These are phyloP conservation scores for Brettanomyces naardenensis DNA, from an alignment of 805 yeast species.

Conservation along the genomic window DNA sequence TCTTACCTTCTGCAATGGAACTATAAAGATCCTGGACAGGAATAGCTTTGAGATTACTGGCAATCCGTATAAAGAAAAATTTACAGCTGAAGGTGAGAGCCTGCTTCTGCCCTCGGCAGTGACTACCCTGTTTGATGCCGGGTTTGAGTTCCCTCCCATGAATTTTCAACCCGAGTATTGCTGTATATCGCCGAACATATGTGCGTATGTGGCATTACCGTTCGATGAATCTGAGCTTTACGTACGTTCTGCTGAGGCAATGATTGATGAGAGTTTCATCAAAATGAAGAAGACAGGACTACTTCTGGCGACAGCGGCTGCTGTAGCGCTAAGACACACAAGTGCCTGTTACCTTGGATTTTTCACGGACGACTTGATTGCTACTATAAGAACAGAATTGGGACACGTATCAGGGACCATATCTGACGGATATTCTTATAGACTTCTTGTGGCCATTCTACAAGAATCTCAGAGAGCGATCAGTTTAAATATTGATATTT, in stretches of 20 bases:
- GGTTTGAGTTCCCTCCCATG: conserved; percentile 39
- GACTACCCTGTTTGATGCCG: conserved; percentile 42
- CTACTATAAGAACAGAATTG: conserved; percentile 44
- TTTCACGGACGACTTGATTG: conserved; percentile 62
- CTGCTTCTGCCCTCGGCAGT: conserved; percentile 26
- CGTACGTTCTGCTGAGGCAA: conserved; percentile 16
- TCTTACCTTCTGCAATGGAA: conserved; percentile 35
- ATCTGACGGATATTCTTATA: conserved; percentile 19
- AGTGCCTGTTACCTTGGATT: conserved; percentile 61
- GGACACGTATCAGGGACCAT: conserved; percentile 17
- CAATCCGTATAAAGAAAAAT: conserved; percentile 10
- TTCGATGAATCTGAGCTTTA: conserved; percentile 15
- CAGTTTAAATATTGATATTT: conserved; percentile 60
- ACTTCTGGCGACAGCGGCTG: conserved; percentile 41
- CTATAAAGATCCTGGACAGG: conserved; percentile 38
- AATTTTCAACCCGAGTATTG: conserved; percentile 26
- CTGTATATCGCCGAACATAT: conserved; percentile 43
- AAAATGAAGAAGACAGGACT: conserved; percentile 22
- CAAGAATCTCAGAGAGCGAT: conserved; percentile 71
- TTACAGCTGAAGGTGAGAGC: conserved; percentile 2
- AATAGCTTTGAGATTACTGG: conserved; percentile 18
- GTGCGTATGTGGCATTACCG: conserved; percentile 31
- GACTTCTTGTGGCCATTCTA: conserved; percentile 36
- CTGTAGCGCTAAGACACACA: conserved; percentile 60
- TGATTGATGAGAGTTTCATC: conserved; percentile 7